These are phyloP conservation scores for Endogone sp. DNA, from an alignment of 192 early-diverging fungal species.

Conservation along the genomic window DNA sequence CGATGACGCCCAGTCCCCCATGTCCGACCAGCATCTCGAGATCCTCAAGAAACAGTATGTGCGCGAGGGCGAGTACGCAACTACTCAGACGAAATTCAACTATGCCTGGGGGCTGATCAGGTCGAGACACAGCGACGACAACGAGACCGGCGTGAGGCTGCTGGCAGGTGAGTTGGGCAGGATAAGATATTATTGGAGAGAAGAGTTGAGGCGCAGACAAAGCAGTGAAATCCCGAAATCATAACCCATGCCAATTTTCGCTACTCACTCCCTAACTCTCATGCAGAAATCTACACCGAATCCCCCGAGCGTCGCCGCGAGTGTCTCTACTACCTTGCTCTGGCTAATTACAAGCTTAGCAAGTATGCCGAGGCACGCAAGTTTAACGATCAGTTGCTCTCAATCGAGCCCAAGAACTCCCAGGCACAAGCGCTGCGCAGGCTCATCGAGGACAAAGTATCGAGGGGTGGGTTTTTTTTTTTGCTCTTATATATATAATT, in stretches of 20 bases:
- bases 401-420: conserved; percentile 78
- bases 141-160: conserved; percentile 72
- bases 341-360: conserved; percentile 90
- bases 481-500: too few species aligned
- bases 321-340: conserved; percentile 91
- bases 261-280: not conserved
- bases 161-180: conserved; percentile 66
- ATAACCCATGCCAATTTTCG: not conserved
- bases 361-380: conserved; percentile 77
- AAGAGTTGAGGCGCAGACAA: not conserved
- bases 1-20: conserved; percentile 18
- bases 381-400: conserved; percentile 79
- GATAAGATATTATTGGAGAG: conserved; percentile 1
- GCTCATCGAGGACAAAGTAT: conserved; percentile 81
- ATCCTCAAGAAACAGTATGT: conserved; percentile 70
- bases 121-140: conserved; percentile 63
- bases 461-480: conserved; percentile 27
- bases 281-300: conserved; percentile 83
- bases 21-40: conserved; percentile 28
- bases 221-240: not conserved
- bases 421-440: conserved; percentile 69
- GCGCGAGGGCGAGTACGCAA: conserved; percentile 58
- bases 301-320: conserved; percentile 82
- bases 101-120: conserved; percentile 91
- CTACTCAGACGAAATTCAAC: conserved; percentile 95